Evolutionary conservation across 2,329 filamentous ascomycete genomes (phyloP).

Genomic region (Pestalotiopsis sp.): DNA sequence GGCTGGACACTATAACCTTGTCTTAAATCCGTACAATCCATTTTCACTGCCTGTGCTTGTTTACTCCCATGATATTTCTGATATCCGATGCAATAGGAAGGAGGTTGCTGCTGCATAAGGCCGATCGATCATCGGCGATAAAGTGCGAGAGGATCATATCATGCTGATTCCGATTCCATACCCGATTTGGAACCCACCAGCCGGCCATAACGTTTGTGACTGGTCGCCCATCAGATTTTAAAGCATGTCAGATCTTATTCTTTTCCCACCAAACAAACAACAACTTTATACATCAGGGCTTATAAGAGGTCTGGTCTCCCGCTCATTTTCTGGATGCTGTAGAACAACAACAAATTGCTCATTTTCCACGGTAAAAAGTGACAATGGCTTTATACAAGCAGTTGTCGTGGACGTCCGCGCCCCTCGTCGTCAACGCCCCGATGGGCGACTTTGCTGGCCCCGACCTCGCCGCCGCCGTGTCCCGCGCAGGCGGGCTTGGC

Average conservation of each 20-base stretch:
- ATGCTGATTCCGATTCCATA: not conserved
- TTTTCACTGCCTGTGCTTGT: not conserved
- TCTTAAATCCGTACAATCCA: not conserved
- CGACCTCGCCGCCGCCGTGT: constrained; percentile 40
- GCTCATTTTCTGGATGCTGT: not conserved
- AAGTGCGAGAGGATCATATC: not conserved
- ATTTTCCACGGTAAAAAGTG: not conserved
- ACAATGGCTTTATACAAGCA: not conserved
- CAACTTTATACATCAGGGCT: too few relatives aligned
- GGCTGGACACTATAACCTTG: not conserved
- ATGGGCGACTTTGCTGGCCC: constrained; percentile 41
- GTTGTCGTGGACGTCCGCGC: constrained; percentile 21
- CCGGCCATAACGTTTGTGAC: not conserved
- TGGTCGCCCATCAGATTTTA: not conserved
- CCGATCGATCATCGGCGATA: not conserved
- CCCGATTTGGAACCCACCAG: not conserved
- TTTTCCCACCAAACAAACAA: too few relatives aligned
- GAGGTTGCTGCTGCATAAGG: not conserved
- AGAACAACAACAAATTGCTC: not conserved
- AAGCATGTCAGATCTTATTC: too few relatives aligned
- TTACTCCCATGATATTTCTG: not conserved
- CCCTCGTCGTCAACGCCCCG: constrained; percentile 42
- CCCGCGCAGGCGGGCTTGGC: constrained; percentile 43
- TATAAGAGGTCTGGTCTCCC: too few relatives aligned
- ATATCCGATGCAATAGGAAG: not conserved